Conservation (phyloP, 2,329 filamentous ascomycete species). For the Fusarium sp. region DNA sequence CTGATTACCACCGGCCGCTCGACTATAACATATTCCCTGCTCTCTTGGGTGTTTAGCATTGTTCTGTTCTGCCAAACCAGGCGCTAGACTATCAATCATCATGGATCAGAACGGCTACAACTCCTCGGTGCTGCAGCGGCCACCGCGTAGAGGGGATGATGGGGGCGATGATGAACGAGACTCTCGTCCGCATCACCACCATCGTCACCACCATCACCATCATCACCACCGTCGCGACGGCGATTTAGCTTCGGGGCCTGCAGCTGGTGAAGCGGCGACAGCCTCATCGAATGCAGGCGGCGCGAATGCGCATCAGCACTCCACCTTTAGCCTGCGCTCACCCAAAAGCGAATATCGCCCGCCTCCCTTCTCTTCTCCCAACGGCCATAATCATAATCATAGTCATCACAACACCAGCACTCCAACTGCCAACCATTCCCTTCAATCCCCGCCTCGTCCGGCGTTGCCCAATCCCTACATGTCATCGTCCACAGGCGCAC, state of each 20-base stretch:
- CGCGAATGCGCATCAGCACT: constrained; percentile 54
- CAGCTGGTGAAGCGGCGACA: constrained; percentile 37
- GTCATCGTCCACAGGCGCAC: constrained; percentile 49
- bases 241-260: constrained; percentile 33
- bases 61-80: constrained; percentile 20
- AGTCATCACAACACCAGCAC: constrained; percentile 46
- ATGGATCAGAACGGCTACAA: constrained; percentile 62
- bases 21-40: constrained; percentile 35
- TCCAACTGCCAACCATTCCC: constrained; percentile 45
- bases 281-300: constrained; percentile 39
- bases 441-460: constrained; percentile 50
- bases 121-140: constrained; percentile 63
- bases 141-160: constrained; percentile 53
- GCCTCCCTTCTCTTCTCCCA: constrained; percentile 48
- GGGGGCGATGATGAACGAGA: constrained; percentile 55
- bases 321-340: constrained; percentile 62
- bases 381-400: constrained; percentile 46
- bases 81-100: constrained; percentile 42
- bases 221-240: constrained; percentile 59
- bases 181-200: constrained; percentile 48
- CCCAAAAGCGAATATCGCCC: constrained; percentile 58
- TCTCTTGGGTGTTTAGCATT: constrained; percentile 24
- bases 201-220: constrained; percentile 52
- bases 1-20: constrained; percentile 38
- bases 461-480: constrained; percentile 52